phyloP scores from a whole-genome alignment of 495 filamentous ascomycete species.

The Xylaria venustula region DNA sequence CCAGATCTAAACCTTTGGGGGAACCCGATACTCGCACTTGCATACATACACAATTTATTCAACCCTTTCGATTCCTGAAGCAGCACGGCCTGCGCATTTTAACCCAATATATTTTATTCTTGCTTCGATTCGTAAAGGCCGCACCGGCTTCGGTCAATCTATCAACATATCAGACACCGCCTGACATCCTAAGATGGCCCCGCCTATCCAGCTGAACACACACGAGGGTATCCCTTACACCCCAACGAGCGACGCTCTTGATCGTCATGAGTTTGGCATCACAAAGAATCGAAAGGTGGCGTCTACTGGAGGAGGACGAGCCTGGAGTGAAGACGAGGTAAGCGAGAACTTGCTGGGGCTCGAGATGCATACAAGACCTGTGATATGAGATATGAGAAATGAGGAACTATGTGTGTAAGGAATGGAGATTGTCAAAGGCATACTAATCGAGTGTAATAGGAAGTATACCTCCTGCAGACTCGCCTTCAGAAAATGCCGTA shows the following conservation, averaged over 20 bases:
- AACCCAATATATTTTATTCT: conserved; percentile 14
- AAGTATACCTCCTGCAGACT: conserved; percentile 81
- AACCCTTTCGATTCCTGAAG: conserved; percentile 28
- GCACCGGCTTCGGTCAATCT: conserved; percentile 13
- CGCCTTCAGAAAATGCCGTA: conserved; percentile 84
- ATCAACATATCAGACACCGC: conserved; percentile 4
- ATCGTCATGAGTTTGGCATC: conserved; percentile 54
- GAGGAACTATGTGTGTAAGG: conserved; percentile 18
- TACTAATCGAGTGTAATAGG: conserved; percentile 43
- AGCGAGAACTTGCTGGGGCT: conserved; percentile 16
- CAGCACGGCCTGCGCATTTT: conserved; percentile 28
- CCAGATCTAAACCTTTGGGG: conserved; percentile 10
- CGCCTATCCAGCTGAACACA: conserved; percentile 47
- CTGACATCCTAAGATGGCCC: conserved; percentile 44
- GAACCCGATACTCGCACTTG: conserved; percentile 13
- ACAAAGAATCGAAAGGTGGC: conserved; percentile 59
- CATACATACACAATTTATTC: conserved; percentile 13
- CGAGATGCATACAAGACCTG: background rate
- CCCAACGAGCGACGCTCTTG: conserved; percentile 47
- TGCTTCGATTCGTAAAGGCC: conserved; percentile 22
- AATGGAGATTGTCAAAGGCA: background rate
- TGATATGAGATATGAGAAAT: background rate
- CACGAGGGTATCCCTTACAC: conserved; percentile 37
- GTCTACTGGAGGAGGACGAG: conserved; percentile 69
- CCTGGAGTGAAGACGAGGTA: conserved; percentile 80